Base-by-base conservation (phyloP, 495 filamentous ascomycete species). In the Penicillium macrosclerotiorum region DNA sequence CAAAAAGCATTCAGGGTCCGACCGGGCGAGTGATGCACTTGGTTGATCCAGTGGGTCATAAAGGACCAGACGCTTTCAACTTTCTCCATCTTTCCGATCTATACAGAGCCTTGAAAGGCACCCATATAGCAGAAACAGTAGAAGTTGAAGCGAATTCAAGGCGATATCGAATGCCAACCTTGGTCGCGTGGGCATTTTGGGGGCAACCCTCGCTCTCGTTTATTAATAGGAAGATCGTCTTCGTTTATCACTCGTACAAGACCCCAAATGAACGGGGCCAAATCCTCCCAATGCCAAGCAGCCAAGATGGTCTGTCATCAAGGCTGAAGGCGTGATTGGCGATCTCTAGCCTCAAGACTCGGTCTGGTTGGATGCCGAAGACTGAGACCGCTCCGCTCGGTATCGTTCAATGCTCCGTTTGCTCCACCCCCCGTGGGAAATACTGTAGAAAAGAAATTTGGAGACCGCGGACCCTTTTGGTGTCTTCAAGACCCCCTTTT, bases 1-100 rank as follows among this genome's bases (percentile, higher is more conserved):
- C 62, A 70, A 30, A 59, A 53, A 18, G 42, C 41, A 33, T 67
- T 59, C 29, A 67, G 60, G 34, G 48, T 49, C 17, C 49, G 52
- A 17, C 32, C 32, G 14, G 64, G 62, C 12, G 56, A 62, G 16
- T 37, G 29, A 29, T 45, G 47, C 19, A 58, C 30, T 18, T 53
- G 51, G 11, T 26, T 33, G 38, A 51, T 42, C 20, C 33, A 30
- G 30, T 51, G 35, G 36, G 39, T 46, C 24, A 51, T 8, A 23
- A 31, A 34, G 8, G 29, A 43, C 11, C 32, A 30, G 29, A 43
- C 27, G 12, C 18, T 13, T 16, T 11, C 20, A 7, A 34, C 22
- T 16, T 29, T 40, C 23, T 17, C 23, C 37, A 40, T 40, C 27
- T 40, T 40, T 19, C 7, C 11, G 5, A 16, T 40, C 22, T 40